A percentile compares a stretch with the other conserved stretches of the same genome.
phyloP scores from a whole-genome alignment of 306 rosid genomes.

The Purshia tridentata region DNA sequence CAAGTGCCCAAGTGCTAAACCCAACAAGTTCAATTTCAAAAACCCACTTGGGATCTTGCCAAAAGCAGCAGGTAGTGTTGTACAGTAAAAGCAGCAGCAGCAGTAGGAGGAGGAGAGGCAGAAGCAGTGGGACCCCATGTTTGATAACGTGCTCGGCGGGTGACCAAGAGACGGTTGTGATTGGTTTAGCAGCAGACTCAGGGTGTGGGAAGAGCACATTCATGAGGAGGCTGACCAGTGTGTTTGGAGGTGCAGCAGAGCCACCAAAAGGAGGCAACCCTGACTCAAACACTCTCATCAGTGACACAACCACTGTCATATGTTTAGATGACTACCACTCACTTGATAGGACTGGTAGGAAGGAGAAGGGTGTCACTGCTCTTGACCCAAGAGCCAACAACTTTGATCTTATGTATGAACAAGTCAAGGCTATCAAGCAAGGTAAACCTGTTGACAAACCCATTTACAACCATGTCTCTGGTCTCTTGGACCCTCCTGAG shows the following conservation, averaged over 20 bases:
- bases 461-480: slow-evolving; percentile 90
- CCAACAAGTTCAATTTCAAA: slow-evolving; percentile 70
- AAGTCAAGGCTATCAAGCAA: slow-evolving; percentile 80
- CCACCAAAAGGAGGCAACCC: slow-evolving; percentile 98
- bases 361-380: slow-evolving; percentile 91
- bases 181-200: slow-evolving; percentile 95
- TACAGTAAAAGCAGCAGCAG: slow-evolving; percentile 19
- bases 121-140: too few relatives aligned
- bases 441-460: slow-evolving; percentile 81
- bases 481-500: slow-evolving; percentile 95
- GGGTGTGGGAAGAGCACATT: slow-evolving; percentile 98
- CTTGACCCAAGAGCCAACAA: slow-evolving; percentile 93
- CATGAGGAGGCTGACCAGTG: slow-evolving; percentile 96
- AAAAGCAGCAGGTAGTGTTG: slow-evolving; percentile 69
- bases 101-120: too few relatives aligned
- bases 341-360: slow-evolving; percentile 89
- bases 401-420: slow-evolving; percentile 96
- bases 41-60: slow-evolving; percentile 59
- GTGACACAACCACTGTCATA: slow-evolving; percentile 95
- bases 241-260: slow-evolving; percentile 92
- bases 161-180: slow-evolving; percentile 76
- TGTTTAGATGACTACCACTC: slow-evolving; percentile 97
- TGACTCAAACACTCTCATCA: slow-evolving; percentile 91
- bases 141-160: slow-evolving; percentile 64
- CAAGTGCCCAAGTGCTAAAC: slow-evolving; percentile 62